These are phyloP conservation scores for Scopulariopsis brevicaulis DNA, from an alignment of 2,329 filamentous ascomycete species.

Conservation along the genomic window DNA sequence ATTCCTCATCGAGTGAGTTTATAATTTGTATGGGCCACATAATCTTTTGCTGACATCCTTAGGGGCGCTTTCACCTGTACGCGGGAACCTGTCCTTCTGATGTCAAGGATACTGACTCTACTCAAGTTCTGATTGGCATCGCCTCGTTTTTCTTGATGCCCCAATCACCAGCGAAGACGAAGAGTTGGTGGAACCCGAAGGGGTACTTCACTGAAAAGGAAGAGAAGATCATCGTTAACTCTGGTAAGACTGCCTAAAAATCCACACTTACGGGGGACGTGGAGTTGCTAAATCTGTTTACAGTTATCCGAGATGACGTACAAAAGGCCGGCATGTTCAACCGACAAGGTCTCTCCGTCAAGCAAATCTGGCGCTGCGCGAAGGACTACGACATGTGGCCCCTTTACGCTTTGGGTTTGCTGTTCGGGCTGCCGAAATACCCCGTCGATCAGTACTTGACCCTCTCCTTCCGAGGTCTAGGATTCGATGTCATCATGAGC, in stretches of 20 bases:
- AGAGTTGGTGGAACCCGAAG: constrained; percentile 37
- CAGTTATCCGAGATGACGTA: constrained; percentile 40
- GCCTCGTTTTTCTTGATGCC: constrained; percentile 46
- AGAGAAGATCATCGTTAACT: constrained; percentile 57
- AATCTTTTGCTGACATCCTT: not conserved
- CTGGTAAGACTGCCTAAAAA: constrained; percentile 9
- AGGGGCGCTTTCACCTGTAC: constrained; percentile 1
- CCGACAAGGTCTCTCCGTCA: constrained; percentile 31
- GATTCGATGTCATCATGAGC: constrained; percentile 36
- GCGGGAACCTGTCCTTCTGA: not conserved
- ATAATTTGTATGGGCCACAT: not conserved
- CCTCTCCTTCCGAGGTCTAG: constrained; percentile 35
- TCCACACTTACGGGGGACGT: not conserved
- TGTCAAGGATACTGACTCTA: not conserved
- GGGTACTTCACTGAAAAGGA: constrained; percentile 55
- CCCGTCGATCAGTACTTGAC: constrained; percentile 38
- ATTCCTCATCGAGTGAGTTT: constrained; percentile 27
- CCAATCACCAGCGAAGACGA: constrained; percentile 51
- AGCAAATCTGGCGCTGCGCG: constrained; percentile 30
- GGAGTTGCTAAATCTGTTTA: constrained; percentile 2
- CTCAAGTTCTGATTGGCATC: constrained; percentile 33
- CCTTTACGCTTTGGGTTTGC: constrained; percentile 33
- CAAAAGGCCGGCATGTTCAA: constrained; percentile 44
- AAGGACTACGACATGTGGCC: constrained; percentile 43
- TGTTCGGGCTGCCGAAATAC: constrained; percentile 33